These are phyloP conservation scores for Oemleria cerasiformis DNA, from an alignment of 306 rosid genomes.

Conservation along the genomic window DNA sequence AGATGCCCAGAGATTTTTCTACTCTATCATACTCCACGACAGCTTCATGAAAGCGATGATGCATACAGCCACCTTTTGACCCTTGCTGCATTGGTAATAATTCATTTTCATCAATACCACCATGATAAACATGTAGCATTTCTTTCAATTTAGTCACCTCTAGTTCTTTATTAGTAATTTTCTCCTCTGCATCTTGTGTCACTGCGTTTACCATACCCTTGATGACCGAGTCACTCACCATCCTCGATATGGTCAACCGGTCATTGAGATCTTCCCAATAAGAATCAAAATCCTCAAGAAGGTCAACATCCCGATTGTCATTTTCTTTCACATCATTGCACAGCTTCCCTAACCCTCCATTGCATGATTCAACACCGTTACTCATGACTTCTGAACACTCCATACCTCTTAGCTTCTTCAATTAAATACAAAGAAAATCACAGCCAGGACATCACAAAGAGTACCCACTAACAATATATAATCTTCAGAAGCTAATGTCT, in stretches of 20 bases:
- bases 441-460: neutral
- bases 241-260: slow-evolving; percentile 66
- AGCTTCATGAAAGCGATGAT: slow-evolving; percentile 22
- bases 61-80: slow-evolving; percentile 18
- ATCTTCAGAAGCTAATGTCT: neutral
- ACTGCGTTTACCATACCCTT: slow-evolving; percentile 79
- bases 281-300: slow-evolving; percentile 69
- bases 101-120: slow-evolving; percentile 33
- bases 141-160: slow-evolving; percentile 65
- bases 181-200: slow-evolving; percentile 65
- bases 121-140: slow-evolving; percentile 29
- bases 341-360: slow-evolving; percentile 21
- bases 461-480: neutral
- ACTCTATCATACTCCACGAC: slow-evolving; percentile 29
- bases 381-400: slow-evolving; percentile 38
- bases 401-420: slow-evolving; percentile 25
- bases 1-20: slow-evolving; percentile 36
- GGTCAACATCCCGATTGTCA: slow-evolving; percentile 37
- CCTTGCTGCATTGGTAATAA: slow-evolving; percentile 3
- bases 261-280: slow-evolving; percentile 51
- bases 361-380: slow-evolving; percentile 18
- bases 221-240: slow-evolving; percentile 81
- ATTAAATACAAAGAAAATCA: slow-evolving; percentile 1
- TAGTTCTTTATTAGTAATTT: slow-evolving; percentile 59
- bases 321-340: slow-evolving; percentile 32